phyloP scores from a whole-genome alignment of 768 basidiomycete species.

The Russula sp. region DNA sequence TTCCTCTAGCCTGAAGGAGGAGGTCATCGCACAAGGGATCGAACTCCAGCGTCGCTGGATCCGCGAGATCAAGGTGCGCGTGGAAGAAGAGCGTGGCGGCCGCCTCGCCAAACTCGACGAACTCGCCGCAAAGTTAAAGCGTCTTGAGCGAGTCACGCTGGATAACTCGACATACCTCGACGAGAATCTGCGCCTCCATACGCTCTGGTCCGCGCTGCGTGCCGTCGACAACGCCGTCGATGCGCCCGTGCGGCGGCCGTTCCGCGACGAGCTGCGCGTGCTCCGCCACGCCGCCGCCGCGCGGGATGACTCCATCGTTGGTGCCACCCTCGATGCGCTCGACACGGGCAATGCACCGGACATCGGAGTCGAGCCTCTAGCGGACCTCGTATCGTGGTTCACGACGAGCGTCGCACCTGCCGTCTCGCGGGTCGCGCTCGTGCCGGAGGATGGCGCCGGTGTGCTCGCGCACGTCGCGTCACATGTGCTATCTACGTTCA shows the following conservation, averaged over 20 bases:
- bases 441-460: conserved; percentile 86
- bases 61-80: conserved; percentile 88
- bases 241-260: conserved; percentile 64
- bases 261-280: conserved; percentile 83
- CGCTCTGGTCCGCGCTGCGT: conserved; percentile 88
- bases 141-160: conserved; percentile 82
- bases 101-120: conserved; percentile 93
- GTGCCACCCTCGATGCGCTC: conserved; percentile 59
- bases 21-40: conserved; percentile 93
- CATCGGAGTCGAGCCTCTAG: conserved; percentile 79
- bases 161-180: conserved; percentile 89
- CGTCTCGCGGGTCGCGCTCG: conserved; percentile 82
- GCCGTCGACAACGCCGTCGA: conserved; percentile 61
- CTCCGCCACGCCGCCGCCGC: conserved; percentile 67
- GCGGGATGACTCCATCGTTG: conserved; percentile 60
- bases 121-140: conserved; percentile 82
- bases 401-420: conserved; percentile 72
- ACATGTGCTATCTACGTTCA: conserved; percentile 62
- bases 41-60: conserved; percentile 97
- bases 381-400: conserved; percentile 91
- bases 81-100: conserved; percentile 94
- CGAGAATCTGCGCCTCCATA: conserved; percentile 87
- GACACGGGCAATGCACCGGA: conserved; percentile 70
- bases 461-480: conserved; percentile 82
- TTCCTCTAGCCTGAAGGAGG: conserved; percentile 69